Evolutionary conservation across 2,329 filamentous ascomycete species (phyloP), one percentile per base, ranked within the genome.

Genomic region (Ophiostoma ips): DNA sequence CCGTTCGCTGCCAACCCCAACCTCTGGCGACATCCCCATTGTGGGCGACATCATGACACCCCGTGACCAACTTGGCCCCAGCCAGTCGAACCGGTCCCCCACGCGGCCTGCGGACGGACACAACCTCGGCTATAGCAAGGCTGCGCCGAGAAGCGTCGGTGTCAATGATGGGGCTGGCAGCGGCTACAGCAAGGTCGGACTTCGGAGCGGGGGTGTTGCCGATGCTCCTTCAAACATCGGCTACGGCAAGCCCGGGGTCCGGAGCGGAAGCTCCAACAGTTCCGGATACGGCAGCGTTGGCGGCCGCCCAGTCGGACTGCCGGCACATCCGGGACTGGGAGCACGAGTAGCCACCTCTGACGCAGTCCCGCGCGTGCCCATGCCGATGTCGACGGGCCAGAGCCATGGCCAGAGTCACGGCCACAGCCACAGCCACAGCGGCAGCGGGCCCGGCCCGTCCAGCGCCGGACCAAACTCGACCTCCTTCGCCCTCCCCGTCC

Each of bases 1-100:
- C 50, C 66, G 69, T 51, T 68, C 70, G 45, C 65, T 72, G 51
- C 68, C 69, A 55, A 84, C 81, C 16, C 81, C 83, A 31, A 84
- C 81, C 11, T 84, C 82, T 49, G 81, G 81, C 52, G 81, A 87
- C 58, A 86, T 87, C 52, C 81, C 81, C 36, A 78, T 86, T 53
- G 74, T 70, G 47, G 74, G 75, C 31, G 72, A 71, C 51, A 74
- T 79, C 57, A 65, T 73, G 54, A 75, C 74, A 36, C 76, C 76
- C 50, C 69, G 69, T 58, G 73, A 77, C 56, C 67, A 70, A 56
- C 63, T 66, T 58, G 61, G 61, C 49, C 40, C 44, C 52, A 68
- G 69, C 54, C 57, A 64, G 56, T 64, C 69, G 55, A 71, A 65
- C 59, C 70, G 73, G 57, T 76, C 75, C 36, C 72, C 75, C 35